These are phyloP conservation scores for Colletotrichum tofieldiae DNA, from an alignment of 2,329 filamentous ascomycete genomes.

Conservation along the genomic window DNA sequence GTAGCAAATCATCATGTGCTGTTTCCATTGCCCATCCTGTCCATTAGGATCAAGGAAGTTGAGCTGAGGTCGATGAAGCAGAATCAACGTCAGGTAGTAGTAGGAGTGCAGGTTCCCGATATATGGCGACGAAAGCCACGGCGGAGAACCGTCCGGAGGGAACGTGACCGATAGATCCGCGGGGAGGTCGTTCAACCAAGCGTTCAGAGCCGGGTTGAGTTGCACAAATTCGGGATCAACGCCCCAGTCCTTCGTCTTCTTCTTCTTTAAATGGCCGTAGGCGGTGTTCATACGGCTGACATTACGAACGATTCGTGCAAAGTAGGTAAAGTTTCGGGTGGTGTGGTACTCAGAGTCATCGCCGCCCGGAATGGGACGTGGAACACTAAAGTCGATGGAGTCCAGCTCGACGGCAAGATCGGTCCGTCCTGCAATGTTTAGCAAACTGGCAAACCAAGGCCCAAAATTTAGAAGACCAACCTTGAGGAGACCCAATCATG, in stretches of 20 bases:
- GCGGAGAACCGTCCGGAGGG: conserved; percentile 82
- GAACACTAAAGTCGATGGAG: conserved; percentile 81
- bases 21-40: conserved; percentile 84
- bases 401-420: conserved; percentile 84
- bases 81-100: conserved; percentile 87
- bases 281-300: conserved; percentile 83
- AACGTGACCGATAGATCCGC: conserved; percentile 84
- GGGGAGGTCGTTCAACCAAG: conserved; percentile 85
- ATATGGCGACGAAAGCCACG: conserved; percentile 89
- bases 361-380: conserved; percentile 74
- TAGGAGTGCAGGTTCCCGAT: conserved; percentile 92
- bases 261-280: conserved; percentile 81
- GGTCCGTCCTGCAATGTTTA: conserved; percentile 73
- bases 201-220: conserved; percentile 82
- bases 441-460: not conserved
- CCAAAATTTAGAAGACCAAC: conserved; percentile 61
- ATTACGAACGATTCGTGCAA: conserved; percentile 83
- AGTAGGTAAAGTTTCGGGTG: conserved; percentile 88
- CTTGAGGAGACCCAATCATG: conserved; percentile 95
- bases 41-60: conserved; percentile 81
- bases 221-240: conserved; percentile 86
- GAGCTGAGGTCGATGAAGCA: conserved; percentile 90
- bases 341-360: conserved; percentile 83
- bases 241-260: conserved; percentile 83
- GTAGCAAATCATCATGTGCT: conserved; percentile 90